Conservation (phyloP, 2,329 filamentous ascomycete species). For the Berkeleyomyces rouxiae region DNA sequence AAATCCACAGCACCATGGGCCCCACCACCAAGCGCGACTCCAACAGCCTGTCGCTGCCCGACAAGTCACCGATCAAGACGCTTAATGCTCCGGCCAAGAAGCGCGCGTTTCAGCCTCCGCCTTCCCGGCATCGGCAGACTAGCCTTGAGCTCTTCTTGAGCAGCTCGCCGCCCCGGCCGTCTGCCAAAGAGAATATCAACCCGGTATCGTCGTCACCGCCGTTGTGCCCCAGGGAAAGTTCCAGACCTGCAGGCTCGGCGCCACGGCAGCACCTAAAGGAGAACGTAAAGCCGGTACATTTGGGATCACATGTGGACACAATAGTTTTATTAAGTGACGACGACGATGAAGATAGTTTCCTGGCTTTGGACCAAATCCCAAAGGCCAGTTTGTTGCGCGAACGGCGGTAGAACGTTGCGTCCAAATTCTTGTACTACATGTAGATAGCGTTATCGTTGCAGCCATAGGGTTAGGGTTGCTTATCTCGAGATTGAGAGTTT, state of each 20-base stretch:
- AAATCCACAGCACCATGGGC: too few species aligned
- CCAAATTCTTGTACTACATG: neutral
- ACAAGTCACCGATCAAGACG: neutral
- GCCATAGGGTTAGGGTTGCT: neutral
- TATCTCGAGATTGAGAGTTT: neutral
- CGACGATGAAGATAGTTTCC: neutral
- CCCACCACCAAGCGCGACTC: neutral
- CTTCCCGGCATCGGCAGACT: neutral
- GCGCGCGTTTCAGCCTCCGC: conserved; percentile 1
- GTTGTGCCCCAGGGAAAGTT: too few species aligned
- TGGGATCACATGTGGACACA: neutral
- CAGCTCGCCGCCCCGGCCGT: conserved; percentile 2
- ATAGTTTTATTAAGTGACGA: conserved; percentile 6
- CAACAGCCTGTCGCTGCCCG: neutral
- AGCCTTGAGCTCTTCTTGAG: conserved; percentile 9
- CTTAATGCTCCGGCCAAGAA: neutral
- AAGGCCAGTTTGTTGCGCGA: neutral
- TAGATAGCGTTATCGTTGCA: neutral
- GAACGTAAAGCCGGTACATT: neutral
- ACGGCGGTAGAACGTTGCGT: neutral
- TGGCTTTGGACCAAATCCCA: neutral
- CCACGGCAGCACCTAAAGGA: neutral
- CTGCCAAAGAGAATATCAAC: neutral
- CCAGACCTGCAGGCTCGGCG: neutral
- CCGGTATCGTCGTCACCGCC: too few species aligned